A percentile compares a stretch with the other conserved stretches of the same genome.
Conservation (phyloP, 495 filamentous ascomycete species). For the Penicillium roqueforti region DNA sequence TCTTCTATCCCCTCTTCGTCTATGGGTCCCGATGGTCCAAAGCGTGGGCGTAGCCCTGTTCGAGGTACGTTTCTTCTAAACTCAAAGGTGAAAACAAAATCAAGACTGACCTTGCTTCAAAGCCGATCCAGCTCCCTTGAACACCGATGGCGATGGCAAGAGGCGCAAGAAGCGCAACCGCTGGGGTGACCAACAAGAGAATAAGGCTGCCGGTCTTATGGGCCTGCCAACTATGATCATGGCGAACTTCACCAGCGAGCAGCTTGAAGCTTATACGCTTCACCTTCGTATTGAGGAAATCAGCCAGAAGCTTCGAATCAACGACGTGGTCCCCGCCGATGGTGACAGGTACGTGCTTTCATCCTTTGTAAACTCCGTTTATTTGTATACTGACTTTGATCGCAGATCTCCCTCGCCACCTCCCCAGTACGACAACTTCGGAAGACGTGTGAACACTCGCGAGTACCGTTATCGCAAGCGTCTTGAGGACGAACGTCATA, state of each 20-base stretch:
- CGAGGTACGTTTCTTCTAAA: slow-evolving; percentile 43
- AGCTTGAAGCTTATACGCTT: slow-evolving; percentile 92
- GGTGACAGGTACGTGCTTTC: slow-evolving; percentile 71
- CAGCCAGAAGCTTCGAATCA: slow-evolving; percentile 96
- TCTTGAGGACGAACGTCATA: slow-evolving; percentile 97
- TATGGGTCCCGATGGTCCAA: slow-evolving; percentile 39
- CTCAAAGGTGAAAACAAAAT: neutral
- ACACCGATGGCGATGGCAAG: slow-evolving; percentile 60
- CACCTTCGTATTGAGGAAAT: slow-evolving; percentile 98
- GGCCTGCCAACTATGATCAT: slow-evolving; percentile 93
- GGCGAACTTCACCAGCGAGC: slow-evolving; percentile 95
- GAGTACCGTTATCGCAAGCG: slow-evolving; percentile 96
- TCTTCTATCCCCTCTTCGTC: slow-evolving; percentile 43
- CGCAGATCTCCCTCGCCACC: slow-evolving; percentile 87
- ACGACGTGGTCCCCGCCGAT: slow-evolving; percentile 94
- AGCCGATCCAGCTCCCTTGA: slow-evolving; percentile 44
- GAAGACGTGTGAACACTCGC: slow-evolving; percentile 95
- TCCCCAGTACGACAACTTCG: slow-evolving; percentile 98
- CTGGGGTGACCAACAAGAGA: slow-evolving; percentile 94
- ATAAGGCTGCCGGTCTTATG: slow-evolving; percentile 97
- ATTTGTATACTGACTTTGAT: neutral
- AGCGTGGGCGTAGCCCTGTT: slow-evolving; percentile 74
- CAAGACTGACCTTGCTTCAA: neutral
- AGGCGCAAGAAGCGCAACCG: slow-evolving; percentile 96
- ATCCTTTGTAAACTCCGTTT: neutral